Conservation (phyloP, 768 basidiomycete genomes). For the Mycena alexandri region DNA sequence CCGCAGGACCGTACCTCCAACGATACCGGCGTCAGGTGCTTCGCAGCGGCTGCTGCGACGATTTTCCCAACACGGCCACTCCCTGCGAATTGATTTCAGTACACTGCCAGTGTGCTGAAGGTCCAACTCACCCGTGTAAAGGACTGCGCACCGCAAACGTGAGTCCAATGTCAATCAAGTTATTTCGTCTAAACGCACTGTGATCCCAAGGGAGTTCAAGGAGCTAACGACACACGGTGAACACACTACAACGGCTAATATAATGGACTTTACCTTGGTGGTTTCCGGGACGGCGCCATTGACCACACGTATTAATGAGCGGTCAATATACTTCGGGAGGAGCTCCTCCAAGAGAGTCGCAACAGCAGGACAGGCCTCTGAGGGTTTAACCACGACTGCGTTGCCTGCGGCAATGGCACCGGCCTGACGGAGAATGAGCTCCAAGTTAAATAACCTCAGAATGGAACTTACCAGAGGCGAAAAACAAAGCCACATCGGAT, state of each 20-base stretch:
- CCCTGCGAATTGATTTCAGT: constrained; percentile 45
- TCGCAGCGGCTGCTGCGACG: constrained; percentile 80
- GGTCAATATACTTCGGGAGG: constrained; percentile 81
- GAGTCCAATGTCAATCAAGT: neutral
- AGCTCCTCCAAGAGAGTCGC: constrained; percentile 75
- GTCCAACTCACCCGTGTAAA: constrained; percentile 70
- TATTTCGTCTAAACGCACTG: constrained; percentile 48
- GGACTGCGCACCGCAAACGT: constrained; percentile 50
- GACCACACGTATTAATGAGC: constrained; percentile 72
- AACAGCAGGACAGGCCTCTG: constrained; percentile 72
- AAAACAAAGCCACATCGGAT: constrained; percentile 72
- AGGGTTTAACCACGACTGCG: constrained; percentile 79
- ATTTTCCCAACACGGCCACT: constrained; percentile 72
- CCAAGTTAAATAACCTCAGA: neutral
- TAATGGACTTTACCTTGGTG: constrained; percentile 56
- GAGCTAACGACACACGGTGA: constrained; percentile 55
- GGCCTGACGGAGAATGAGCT: constrained; percentile 45
- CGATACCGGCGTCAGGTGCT: constrained; percentile 77
- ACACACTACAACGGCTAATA: constrained; percentile 2
- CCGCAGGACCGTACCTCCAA: constrained; percentile 51
- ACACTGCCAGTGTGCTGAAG: too few species aligned
- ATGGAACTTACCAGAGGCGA: constrained; percentile 65
- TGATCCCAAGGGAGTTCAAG: constrained; percentile 78
- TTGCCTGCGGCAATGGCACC: constrained; percentile 88
- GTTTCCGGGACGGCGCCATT: constrained; percentile 78